phyloP scores from a whole-genome alignment of 208 protist genomes.

The Leishmania martiniquensis region DNA sequence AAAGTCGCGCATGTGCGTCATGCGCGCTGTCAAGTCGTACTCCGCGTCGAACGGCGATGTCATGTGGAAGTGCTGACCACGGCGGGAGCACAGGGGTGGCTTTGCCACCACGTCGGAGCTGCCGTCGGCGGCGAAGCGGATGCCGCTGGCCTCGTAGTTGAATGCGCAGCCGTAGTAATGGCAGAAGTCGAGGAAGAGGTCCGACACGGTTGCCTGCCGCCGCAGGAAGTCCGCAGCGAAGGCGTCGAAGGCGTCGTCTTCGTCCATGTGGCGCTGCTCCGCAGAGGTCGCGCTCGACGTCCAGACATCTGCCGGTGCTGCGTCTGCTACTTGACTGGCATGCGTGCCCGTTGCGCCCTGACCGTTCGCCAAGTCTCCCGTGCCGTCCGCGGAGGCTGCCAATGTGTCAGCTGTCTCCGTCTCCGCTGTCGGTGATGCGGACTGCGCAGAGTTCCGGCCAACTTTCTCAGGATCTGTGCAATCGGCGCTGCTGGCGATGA shows the following conservation, averaged over 20 bases:
- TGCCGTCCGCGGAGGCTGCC: not conserved
- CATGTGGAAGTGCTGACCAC: conserved; percentile 82
- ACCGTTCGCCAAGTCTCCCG: not conserved
- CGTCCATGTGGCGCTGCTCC: not conserved
- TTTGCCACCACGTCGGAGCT: conserved; percentile 69
- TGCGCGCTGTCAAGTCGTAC: conserved; percentile 84
- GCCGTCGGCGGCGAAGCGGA: conserved; percentile 66
- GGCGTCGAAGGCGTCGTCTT: conserved; percentile 13
- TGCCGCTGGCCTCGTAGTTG: conserved; percentile 79
- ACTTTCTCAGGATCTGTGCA: not conserved
- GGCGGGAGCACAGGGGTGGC: conserved; percentile 63
- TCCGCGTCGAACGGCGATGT: conserved; percentile 86
- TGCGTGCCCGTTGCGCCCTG: not conserved
- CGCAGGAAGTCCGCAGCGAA: conserved; percentile 47
- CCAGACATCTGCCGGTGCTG: not conserved
- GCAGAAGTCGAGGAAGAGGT: conserved; percentile 83
- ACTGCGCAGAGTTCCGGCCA: not conserved
- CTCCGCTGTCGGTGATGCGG: not conserved
- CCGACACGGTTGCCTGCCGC: conserved; percentile 41
- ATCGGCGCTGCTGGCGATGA: not conserved
- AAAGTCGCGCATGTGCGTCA: conserved; percentile 81
- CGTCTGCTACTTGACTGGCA: not conserved
- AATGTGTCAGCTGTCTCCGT: not conserved
- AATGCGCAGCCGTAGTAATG: conserved; percentile 85
- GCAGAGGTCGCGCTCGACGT: not conserved